These are phyloP conservation scores for Ascochyta viciae-villosae DNA, from an alignment of 2,329 filamentous ascomycete species.

Conservation along the genomic window DNA sequence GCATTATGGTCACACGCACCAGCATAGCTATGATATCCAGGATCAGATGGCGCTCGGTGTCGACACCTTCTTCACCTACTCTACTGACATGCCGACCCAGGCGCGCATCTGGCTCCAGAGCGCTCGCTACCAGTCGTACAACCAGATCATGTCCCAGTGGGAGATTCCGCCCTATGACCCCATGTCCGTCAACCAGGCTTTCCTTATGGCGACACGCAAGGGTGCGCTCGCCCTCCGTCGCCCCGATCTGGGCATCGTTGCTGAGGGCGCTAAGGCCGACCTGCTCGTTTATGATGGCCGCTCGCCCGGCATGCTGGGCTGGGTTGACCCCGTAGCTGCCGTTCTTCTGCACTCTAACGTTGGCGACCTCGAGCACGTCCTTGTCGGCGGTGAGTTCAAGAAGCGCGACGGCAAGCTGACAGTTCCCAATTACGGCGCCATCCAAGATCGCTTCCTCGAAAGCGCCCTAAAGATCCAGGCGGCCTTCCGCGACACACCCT, in stretches of 20 bases:
- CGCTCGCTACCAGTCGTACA: conserved; percentile 35
- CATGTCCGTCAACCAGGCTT: conserved; percentile 63
- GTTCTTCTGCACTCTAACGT: conserved; percentile 63
- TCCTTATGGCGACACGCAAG: conserved; percentile 61
- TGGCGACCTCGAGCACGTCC: conserved; percentile 60
- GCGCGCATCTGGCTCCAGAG: conserved; percentile 63
- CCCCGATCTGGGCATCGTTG: conserved; percentile 59
- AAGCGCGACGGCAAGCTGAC: conserved; percentile 55
- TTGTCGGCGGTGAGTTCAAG: conserved; percentile 58
- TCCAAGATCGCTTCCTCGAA: no score
- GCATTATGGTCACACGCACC: conserved; percentile 64
- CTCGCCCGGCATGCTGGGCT: conserved; percentile 60
- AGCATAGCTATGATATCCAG: conserved; percentile 51
- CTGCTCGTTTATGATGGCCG: conserved; percentile 61
- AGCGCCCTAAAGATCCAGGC: no score
- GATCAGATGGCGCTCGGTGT: conserved; percentile 63
- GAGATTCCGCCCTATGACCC: conserved; percentile 57
- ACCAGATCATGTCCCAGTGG: conserved; percentile 51
- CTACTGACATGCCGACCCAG: conserved; percentile 55
- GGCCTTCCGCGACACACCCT: no score
- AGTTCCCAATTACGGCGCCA: conserved; percentile 20
- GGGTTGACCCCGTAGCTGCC: conserved; percentile 63
- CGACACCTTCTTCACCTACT: conserved; percentile 63
- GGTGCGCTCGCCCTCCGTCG: conserved; percentile 61
- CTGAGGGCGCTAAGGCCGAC: conserved; percentile 61